Conservation (phyloP, 495 filamentous ascomycete species). For the Podospora appendiculata region DNA sequence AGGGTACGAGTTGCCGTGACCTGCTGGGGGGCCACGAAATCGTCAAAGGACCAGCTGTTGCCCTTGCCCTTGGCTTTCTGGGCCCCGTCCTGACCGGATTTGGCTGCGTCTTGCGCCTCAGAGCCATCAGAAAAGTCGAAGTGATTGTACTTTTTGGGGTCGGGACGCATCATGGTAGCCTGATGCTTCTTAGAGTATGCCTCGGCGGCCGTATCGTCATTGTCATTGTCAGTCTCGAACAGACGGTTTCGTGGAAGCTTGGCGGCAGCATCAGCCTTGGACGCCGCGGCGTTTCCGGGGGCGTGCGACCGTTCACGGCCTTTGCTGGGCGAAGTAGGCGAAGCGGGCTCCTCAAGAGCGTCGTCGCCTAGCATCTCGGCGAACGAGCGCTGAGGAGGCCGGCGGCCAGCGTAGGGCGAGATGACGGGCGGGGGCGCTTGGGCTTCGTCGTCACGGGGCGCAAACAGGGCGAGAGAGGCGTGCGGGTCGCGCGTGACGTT, state of each 20-base stretch:
- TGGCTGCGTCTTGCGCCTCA: constrained; percentile 28
- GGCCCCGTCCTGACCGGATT: constrained; percentile 14
- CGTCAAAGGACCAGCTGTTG: constrained; percentile 76
- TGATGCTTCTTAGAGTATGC: constrained; percentile 15
- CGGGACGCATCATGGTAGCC: constrained; percentile 39
- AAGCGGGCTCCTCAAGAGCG: constrained; percentile 28
- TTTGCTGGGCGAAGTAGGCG: constrained; percentile 42
- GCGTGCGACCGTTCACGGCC: constrained; percentile 33
- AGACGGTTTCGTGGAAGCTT: constrained; percentile 63
- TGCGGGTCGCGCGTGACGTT: constrained; percentile 59
- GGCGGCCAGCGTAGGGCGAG: constrained; percentile 42
- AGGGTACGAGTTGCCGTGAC: constrained; percentile 33
- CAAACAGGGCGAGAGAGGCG: constrained; percentile 67
- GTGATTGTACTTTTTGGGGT: constrained; percentile 75
- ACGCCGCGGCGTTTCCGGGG: constrained; percentile 39
- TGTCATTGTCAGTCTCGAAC: constrained; percentile 53
- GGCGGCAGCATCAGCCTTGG: constrained; percentile 61
- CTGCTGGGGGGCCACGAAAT: constrained; percentile 77
- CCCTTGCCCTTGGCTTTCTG: constrained; percentile 49
- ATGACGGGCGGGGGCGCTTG: constrained; percentile 36
- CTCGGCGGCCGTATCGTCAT: constrained; percentile 21
- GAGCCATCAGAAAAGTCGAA: constrained; percentile 74
- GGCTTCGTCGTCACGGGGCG: constrained; percentile 49
- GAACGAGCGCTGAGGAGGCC: constrained; percentile 42
- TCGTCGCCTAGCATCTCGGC: constrained; percentile 44